phyloP scores from a whole-genome alignment of 306 rosid species.

The Quillaja saponaria region DNA sequence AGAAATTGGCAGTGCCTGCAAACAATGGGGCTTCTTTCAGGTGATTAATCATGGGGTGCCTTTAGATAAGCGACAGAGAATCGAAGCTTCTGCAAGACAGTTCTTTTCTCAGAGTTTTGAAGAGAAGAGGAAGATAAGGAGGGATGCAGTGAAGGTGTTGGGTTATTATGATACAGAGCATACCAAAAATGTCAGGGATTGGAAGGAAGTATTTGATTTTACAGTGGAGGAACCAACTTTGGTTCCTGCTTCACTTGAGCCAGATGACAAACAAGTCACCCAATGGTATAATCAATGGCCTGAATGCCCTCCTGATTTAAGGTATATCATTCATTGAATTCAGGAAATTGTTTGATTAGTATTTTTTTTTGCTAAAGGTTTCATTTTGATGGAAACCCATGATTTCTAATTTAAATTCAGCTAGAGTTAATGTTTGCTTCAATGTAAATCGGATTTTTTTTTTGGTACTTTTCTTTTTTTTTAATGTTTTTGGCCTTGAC shows the following conservation, averaged over 20 bases:
- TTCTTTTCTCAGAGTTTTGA: conserved; percentile 50
- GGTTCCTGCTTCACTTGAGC: conserved; percentile 35
- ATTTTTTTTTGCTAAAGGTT: too few relatives aligned
- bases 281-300: conserved; percentile 54
- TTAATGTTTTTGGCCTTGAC: not conserved
- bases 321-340: conserved; percentile 25
- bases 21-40: conserved; percentile 55
- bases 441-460: too few relatives aligned
- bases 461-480: too few relatives aligned
- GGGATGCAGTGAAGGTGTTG: conserved; percentile 17
- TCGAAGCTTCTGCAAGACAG: conserved; percentile 27
- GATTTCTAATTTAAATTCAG: too few relatives aligned
- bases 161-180: conserved; percentile 49
- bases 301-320: conserved; percentile 30
- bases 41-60: conserved; percentile 53
- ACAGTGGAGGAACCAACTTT: conserved; percentile 28
- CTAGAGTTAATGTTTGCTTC: too few relatives aligned
- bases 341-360: too few relatives aligned
- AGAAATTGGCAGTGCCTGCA: conserved; percentile 41
- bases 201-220: conserved; percentile 61
- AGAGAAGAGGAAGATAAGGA: conserved; percentile 46
- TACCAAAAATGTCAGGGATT: conserved; percentile 57
- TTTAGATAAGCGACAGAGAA: conserved; percentile 18
- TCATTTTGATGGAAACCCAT: too few relatives aligned
- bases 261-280: conserved; percentile 19